Percentiles rank a stretch among this genome's conserved stretches.
These are phyloP conservation scores for Litsea cubeba DNA, from an alignment of 164 flowering plant genomes.

Conservation along the genomic window DNA sequence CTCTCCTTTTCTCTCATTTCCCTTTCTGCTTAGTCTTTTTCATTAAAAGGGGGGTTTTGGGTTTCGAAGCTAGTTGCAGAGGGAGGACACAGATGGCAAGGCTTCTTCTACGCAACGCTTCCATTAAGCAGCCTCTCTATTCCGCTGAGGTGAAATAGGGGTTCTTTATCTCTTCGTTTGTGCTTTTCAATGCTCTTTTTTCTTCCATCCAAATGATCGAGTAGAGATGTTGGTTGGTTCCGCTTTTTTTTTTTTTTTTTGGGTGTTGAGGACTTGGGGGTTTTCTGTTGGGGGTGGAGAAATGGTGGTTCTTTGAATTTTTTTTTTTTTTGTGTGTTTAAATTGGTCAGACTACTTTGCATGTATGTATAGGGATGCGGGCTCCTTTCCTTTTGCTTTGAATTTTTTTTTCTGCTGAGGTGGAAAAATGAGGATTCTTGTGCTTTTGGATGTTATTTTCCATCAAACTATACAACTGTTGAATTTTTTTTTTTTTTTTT, in stretches of 20 bases:
- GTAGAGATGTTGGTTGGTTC: background rate
- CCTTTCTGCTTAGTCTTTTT: background rate
- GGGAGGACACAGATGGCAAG: conserved; percentile 45
- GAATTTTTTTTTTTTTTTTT: no score
- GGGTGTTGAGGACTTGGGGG: background rate
- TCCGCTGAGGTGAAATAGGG: conserved; percentile 31
- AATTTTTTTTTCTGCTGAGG: no score
- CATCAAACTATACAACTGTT: no score
- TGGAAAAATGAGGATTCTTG: no score
- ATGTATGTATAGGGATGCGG: no score
- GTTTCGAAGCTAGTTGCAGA: background rate
- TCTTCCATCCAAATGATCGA: background rate
- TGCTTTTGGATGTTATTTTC: no score
- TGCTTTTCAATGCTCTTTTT: background rate
- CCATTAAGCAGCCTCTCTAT: conserved; percentile 32
- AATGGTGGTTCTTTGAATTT: background rate
- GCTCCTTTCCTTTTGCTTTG: no score
- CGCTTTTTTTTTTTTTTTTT: background rate
- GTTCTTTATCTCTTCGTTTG: background rate
- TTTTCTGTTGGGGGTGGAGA: background rate
- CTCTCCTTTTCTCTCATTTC: background rate
- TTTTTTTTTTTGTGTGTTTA: background rate
- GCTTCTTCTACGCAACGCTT: conserved; percentile 43
- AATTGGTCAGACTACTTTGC: no score
- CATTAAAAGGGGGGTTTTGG: no score